These are phyloP conservation scores for Fomitopsis serialis DNA, from an alignment of 768 basidiomycete genomes.

Conservation along the genomic window DNA sequence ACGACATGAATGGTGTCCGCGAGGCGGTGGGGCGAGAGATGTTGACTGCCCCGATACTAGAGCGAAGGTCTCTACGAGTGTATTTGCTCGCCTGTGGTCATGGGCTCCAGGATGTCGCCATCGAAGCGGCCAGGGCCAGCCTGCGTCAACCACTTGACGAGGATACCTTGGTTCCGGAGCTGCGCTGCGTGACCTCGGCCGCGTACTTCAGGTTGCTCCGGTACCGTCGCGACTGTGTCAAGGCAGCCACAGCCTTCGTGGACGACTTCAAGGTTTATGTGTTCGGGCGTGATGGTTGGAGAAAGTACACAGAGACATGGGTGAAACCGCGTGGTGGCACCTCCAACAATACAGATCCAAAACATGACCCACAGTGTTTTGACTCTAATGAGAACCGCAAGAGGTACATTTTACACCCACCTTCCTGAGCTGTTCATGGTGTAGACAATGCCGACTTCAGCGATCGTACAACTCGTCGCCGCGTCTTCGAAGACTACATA, in stretches of 20 bases:
- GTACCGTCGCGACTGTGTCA: neutral
- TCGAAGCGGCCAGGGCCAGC: neutral
- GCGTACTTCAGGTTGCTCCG: neutral
- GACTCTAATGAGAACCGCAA: no score
- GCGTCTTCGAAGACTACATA: no score
- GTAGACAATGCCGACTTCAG: no score
- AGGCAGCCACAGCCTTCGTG: neutral
- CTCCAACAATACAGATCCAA: no score
- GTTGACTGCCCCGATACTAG: neutral
- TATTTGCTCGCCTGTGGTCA: neutral
- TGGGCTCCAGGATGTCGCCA: neutral
- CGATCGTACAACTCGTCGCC: no score
- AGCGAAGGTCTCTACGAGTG: neutral
- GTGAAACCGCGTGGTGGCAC: no score
- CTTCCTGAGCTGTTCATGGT: no score
- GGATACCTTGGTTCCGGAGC: neutral
- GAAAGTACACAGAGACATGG: no score
- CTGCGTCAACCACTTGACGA: neutral
- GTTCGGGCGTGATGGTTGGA: no score
- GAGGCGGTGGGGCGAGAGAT: neutral
- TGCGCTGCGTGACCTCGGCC: neutral
- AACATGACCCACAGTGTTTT: no score
- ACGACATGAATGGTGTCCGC: constrained; percentile 31
- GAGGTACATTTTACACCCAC: no score
- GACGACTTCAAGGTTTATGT: no score